phyloP scores from a whole-genome alignment of 139 green algal genomes.

The Closterium sp. region DNA sequence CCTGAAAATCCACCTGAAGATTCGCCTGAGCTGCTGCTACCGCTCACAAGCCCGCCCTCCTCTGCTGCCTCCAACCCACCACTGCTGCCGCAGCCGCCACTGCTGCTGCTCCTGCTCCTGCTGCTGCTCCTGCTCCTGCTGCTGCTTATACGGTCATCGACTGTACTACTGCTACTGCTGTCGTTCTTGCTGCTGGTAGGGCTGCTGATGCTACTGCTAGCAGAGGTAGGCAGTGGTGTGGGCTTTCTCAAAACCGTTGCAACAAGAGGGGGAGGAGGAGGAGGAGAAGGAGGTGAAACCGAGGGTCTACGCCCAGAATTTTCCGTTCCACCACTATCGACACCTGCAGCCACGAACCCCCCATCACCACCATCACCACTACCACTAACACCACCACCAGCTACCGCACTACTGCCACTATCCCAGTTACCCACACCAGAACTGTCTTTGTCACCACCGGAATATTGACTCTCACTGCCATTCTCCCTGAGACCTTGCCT shows the following conservation, averaged over 20 bases:
- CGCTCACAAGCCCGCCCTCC: too few species aligned
- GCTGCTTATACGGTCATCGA: neutral
- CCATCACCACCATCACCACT: neutral
- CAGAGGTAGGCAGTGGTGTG: neutral
- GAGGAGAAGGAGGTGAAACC: too few species aligned
- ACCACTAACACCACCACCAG: neutral
- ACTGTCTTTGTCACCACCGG: neutral
- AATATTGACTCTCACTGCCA: neutral
- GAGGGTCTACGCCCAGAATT: too few species aligned
- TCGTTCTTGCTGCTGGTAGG: neutral
- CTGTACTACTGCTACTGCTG: neutral
- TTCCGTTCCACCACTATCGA: too few species aligned
- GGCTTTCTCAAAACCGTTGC: neutral
- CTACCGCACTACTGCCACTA: neutral
- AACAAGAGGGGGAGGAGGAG: too few species aligned
- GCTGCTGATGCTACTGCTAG: neutral
- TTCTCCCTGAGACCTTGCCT: neutral
- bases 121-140: neutral
- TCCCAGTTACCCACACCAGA: neutral
- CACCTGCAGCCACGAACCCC: too few species aligned
- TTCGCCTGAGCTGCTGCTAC: neutral
- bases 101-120: neutral
- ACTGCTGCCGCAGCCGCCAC: too few species aligned
- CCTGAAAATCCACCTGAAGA: neutral
- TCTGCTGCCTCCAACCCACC: neutral